Conservation (phyloP, 2,329 filamentous ascomycete species). For the Trichoderma atroviride region DNA sequence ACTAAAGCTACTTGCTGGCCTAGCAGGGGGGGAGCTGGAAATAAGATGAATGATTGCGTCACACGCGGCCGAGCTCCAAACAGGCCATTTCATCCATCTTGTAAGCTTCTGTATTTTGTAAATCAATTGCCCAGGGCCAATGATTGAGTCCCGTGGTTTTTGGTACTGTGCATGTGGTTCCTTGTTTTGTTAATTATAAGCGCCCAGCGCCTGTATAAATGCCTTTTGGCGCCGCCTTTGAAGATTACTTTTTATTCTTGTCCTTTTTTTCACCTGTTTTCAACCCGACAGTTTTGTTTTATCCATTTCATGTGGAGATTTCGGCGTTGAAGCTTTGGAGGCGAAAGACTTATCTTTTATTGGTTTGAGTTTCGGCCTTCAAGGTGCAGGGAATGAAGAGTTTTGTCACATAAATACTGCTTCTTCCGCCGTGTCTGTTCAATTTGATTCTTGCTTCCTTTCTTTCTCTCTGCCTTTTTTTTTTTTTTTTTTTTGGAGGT, state of each 20-base stretch:
- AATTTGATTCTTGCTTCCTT: not conserved
- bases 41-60: not conserved
- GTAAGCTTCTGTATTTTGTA: not conserved
- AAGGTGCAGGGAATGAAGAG: too few species aligned
- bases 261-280: too few species aligned
- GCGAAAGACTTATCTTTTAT: too few species aligned
- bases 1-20: not conserved
- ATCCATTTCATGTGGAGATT: too few species aligned
- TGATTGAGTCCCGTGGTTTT: not conserved
- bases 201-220: too few species aligned
- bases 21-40: not conserved
- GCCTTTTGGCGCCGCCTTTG: too few species aligned
- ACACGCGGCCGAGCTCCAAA: not conserved
- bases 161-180: not conserved
- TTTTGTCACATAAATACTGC: not conserved
- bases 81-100: not conserved
- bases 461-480: not conserved
- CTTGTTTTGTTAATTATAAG: not conserved
- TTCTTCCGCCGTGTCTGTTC: not conserved
- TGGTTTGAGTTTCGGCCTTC: too few species aligned
- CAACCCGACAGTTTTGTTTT: too few species aligned
- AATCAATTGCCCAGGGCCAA: not conserved
- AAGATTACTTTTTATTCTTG: too few species aligned
- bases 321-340: too few species aligned
- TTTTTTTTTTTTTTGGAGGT: not conserved